phyloP scores from a whole-genome alignment of 2,329 filamentous ascomycete genomes.

The Trichoderma sp. region DNA sequence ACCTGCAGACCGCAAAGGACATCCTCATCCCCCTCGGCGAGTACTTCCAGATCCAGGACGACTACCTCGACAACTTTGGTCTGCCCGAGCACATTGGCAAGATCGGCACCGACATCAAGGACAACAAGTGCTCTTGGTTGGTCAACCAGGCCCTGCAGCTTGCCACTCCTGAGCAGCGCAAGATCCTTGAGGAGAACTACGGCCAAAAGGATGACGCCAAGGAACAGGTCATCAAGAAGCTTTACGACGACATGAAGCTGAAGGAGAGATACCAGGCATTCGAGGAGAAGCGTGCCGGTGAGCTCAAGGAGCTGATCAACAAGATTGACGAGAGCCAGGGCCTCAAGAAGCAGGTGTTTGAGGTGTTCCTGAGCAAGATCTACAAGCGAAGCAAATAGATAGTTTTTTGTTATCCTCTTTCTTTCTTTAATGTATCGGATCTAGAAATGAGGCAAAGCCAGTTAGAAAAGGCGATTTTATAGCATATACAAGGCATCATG shows the following conservation, averaged over 20 bases:
- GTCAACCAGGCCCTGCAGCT: constrained; percentile 89
- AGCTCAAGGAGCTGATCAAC: constrained; percentile 74
- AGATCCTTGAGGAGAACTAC: constrained; percentile 89
- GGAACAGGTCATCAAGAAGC: constrained; percentile 83
- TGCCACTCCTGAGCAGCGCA: constrained; percentile 80
- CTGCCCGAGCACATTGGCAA: constrained; percentile 92
- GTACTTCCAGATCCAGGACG: constrained; percentile 99
- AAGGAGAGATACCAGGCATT: constrained; percentile 83
- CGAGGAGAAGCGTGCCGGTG: constrained; percentile 82
- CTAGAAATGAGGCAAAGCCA: background rate
- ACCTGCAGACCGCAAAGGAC: constrained; percentile 84
- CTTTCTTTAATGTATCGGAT: background rate
- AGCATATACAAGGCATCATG: background rate
- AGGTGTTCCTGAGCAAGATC: constrained; percentile 91
- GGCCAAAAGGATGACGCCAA: constrained; percentile 83
- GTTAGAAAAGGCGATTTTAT: background rate
- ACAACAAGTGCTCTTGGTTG: constrained; percentile 99
- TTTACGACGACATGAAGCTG: constrained; percentile 84
- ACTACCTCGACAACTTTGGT: constrained; percentile 98
- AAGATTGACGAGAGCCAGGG: constrained; percentile 83
- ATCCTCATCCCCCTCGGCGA: constrained; percentile 97
- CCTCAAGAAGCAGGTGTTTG: constrained; percentile 86
- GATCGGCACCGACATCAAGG: constrained; percentile 97
- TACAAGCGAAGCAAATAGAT: constrained; percentile 93
- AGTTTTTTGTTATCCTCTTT: background rate